These are phyloP conservation scores for Colletotrichum sp. DNA, from an alignment of 2,329 filamentous ascomycete genomes.

Conservation along the genomic window DNA sequence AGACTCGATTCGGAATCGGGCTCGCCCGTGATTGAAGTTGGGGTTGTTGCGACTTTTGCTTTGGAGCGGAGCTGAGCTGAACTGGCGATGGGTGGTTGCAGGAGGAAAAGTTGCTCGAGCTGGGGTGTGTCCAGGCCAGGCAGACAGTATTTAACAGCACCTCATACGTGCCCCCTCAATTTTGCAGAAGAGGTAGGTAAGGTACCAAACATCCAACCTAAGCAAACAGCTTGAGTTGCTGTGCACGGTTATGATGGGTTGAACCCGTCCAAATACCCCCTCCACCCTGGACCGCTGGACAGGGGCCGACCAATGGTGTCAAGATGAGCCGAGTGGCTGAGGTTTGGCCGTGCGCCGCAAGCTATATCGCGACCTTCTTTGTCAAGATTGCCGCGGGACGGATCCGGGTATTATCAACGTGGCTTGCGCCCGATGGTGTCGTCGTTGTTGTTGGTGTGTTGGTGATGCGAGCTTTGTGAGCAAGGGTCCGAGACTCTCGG, in stretches of 20 bases:
- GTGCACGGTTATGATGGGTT: constrained; percentile 6
- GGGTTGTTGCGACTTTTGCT: neutral
- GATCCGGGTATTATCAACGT: neutral
- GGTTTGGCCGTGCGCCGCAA: neutral
- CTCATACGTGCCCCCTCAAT: neutral
- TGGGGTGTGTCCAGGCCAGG: neutral
- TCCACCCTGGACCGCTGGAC: neutral
- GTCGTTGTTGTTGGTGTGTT: neutral
- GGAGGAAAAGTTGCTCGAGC: neutral
- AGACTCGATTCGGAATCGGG: neutral
- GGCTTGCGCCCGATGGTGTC: neutral
- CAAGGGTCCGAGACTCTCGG: neutral
- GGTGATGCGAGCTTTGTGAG: neutral
- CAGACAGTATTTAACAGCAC: neutral
- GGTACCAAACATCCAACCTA: neutral
- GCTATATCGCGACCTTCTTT: neutral
- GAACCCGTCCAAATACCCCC: neutral
- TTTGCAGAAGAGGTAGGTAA: neutral
- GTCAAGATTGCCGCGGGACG: neutral
- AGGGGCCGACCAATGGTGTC: neutral
- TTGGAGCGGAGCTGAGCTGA: neutral
- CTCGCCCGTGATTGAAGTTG: neutral
- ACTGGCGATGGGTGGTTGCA: neutral
- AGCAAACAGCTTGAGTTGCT: neutral
- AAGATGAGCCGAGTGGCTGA: neutral